phyloP scores from a whole-genome alignment of 2,329 filamentous ascomycete genomes.

The Orbilia javanica region DNA sequence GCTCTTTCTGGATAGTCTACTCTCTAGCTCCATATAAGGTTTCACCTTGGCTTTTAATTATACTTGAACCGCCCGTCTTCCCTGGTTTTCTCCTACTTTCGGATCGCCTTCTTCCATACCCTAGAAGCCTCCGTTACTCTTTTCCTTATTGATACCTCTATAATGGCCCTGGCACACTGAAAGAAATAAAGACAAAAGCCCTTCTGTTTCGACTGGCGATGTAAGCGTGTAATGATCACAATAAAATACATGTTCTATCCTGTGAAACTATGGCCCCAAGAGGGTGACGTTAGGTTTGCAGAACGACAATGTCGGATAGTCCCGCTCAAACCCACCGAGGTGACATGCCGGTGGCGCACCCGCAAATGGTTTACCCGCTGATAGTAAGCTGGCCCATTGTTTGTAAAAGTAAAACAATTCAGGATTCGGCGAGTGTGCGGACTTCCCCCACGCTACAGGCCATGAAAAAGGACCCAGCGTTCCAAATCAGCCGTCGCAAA shows the following conservation, averaged over 20 bases:
- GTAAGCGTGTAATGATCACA: slow-evolving; percentile 36
- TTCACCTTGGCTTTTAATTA: slow-evolving; percentile 2
- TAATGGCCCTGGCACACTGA: background rate
- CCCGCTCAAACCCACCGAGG: background rate
- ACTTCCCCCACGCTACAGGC: slow-evolving; percentile 5
- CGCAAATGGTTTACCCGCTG: slow-evolving; percentile 6
- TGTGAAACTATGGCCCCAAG: background rate
- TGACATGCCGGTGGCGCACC: slow-evolving; percentile 7
- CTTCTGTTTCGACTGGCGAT: slow-evolving; percentile 10
- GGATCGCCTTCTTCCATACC: background rate
- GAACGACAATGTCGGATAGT: background rate
- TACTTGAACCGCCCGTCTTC: slow-evolving; percentile 3
- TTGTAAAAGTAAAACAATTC: background rate
- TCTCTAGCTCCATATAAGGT: slow-evolving; percentile 9
- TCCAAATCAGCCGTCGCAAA: slow-evolving; percentile 16
- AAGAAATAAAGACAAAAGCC: too few species aligned
- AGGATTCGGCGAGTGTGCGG: slow-evolving; percentile 20
- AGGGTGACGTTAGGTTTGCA: background rate
- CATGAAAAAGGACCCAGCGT: background rate
- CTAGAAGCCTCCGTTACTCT: background rate
- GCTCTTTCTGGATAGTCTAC: slow-evolving; percentile 7
- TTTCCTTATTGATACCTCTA: background rate
- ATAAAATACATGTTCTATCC: slow-evolving; percentile 3
- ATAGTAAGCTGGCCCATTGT: background rate
- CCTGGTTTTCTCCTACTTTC: background rate